These are phyloP conservation scores for Medicago ruthenica DNA, from an alignment of 306 rosid species.

Conservation along the genomic window DNA sequence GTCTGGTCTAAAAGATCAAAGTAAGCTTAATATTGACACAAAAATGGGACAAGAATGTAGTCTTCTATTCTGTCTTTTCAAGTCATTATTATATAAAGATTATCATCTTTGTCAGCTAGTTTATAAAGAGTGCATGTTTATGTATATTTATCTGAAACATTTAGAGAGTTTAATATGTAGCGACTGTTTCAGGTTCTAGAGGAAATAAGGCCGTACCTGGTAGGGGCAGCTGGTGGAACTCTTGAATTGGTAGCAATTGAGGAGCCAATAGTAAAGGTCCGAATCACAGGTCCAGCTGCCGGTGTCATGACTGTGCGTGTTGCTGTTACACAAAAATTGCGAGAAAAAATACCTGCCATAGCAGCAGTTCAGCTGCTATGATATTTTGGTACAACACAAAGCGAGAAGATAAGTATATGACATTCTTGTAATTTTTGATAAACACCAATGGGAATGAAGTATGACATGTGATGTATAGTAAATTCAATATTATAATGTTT, in stretches of 20 bases:
- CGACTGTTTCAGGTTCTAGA: conserved; percentile 70
- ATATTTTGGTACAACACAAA: conserved; percentile 31
- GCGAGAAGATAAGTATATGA: conserved; percentile 8
- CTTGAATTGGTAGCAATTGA: conserved; percentile 88
- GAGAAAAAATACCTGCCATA: conserved; percentile 88
- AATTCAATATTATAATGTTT: conserved; percentile 28
- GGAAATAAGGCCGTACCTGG: conserved; percentile 94
- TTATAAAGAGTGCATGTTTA: neutral
- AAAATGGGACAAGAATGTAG: neutral
- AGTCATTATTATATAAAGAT: neutral
- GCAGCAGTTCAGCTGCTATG: conserved; percentile 87
- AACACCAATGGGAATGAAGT: conserved; percentile 26
- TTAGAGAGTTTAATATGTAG: neutral
- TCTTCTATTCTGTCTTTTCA: neutral
- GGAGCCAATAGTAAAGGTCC: conserved; percentile 78
- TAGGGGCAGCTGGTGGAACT: conserved; percentile 85
- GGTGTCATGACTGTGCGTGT: conserved; percentile 95
- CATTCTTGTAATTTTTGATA: conserved; percentile 42
- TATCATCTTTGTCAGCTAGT: conserved; percentile 4
- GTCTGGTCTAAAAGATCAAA: neutral
- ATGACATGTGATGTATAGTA: conserved; percentile 42
- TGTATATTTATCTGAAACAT: conserved; percentile 7
- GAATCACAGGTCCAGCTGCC: conserved; percentile 75
- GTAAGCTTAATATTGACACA: conserved; percentile 5
- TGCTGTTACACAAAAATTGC: conserved; percentile 90